phyloP scores from a whole-genome alignment of 345 rosid species.

The Hibiscus mutabilis region DNA sequence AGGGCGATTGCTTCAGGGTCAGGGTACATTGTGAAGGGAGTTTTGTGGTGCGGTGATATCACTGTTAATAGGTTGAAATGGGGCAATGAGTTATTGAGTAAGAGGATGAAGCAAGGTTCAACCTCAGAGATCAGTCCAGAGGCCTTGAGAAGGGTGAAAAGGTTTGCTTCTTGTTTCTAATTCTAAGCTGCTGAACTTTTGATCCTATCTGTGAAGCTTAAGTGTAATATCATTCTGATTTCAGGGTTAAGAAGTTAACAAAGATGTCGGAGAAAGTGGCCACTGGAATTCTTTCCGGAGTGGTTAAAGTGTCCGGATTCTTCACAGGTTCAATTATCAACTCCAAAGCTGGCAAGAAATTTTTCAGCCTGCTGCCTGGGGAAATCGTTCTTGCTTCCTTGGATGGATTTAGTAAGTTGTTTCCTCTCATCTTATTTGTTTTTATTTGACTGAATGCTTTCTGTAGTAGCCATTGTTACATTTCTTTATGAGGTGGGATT shows the following conservation, averaged over 20 bases:
- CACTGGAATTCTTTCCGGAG: constrained; percentile 71
- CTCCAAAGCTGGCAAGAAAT: constrained; percentile 77
- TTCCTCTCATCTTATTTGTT: background rate
- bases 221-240: background rate
- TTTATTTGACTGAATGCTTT: too few relatives aligned
- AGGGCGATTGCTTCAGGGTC: constrained; percentile 84
- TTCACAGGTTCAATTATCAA: constrained; percentile 73
- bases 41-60: constrained; percentile 90
- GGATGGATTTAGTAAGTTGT: constrained; percentile 87
- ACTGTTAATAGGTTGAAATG: constrained; percentile 75
- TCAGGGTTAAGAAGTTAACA: constrained; percentile 82
- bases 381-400: constrained; percentile 88
- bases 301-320: constrained; percentile 69
- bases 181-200: too few relatives aligned
- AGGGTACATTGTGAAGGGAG: constrained; percentile 78
- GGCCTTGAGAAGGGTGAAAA: constrained; percentile 59
- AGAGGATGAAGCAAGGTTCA: constrained; percentile 36
- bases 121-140: constrained; percentile 51
- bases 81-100: constrained; percentile 66
- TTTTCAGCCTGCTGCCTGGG: constrained; percentile 78
- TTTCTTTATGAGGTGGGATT: too few relatives aligned
- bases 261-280: constrained; percentile 80
- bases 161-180: constrained; percentile 34
- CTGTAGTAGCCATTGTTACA: too few relatives aligned
- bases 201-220: too few relatives aligned